phyloP scores from a whole-genome alignment of 2,329 filamentous ascomycete genomes.

The Erysiphe pulchra region DNA sequence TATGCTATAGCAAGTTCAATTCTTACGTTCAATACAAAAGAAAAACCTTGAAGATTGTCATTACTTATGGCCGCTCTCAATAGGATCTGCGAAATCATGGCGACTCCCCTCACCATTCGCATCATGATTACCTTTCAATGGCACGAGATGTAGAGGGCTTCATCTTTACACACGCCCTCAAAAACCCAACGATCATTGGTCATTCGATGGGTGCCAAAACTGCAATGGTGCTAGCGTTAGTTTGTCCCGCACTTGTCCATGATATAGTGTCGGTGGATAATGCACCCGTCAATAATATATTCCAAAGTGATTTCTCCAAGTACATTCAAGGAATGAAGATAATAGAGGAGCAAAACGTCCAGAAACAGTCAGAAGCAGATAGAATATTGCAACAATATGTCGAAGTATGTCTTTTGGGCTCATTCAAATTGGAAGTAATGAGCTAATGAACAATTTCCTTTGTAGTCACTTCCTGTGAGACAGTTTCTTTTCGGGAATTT shows the following conservation, averaged over 20 bases:
- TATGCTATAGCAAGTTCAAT: constrained; percentile 44
- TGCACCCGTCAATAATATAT: constrained; percentile 55
- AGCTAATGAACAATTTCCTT: neutral
- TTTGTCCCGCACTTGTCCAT: constrained; percentile 36
- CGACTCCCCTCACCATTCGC: constrained; percentile 51
- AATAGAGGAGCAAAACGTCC: constrained; percentile 43
- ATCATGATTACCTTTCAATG: constrained; percentile 62
- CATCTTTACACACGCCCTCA: constrained; percentile 43
- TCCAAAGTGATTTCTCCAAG: constrained; percentile 48
- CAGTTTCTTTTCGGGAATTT: constrained; percentile 86
- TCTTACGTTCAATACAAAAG: neutral
- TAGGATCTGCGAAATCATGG: constrained; percentile 86
- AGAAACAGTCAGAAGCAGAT: constrained; percentile 54
- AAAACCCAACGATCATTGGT: constrained; percentile 53
- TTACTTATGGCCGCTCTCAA: neutral
- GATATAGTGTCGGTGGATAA: constrained; percentile 75
- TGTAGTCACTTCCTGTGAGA: constrained; percentile 43
- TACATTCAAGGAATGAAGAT: constrained; percentile 70
- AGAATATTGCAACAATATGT: constrained; percentile 53
- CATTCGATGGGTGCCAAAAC: constrained; percentile 96
- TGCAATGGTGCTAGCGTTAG: constrained; percentile 65
- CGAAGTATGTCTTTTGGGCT: constrained; percentile 18
- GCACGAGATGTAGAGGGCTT: constrained; percentile 64
- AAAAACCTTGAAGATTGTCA: neutral
- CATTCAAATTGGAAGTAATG: neutral